phyloP scores from a whole-genome alignment of 208 protist genomes.

The Acanthamoeba royreba region DNA sequence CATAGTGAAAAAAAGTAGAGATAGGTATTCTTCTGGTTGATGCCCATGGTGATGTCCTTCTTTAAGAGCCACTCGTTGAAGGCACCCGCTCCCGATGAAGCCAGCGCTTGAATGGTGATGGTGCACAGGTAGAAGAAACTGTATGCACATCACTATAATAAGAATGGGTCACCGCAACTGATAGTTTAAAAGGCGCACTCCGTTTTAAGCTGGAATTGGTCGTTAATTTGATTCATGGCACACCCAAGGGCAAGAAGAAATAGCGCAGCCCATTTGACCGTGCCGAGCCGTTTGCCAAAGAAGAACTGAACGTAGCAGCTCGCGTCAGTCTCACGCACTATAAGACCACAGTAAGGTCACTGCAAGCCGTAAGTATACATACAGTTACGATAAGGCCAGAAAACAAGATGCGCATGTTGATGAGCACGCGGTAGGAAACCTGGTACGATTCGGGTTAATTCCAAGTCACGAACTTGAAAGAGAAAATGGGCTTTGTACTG shows the following conservation, averaged over 20 bases:
- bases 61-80: slow-evolving; percentile 32
- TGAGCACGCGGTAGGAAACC: neutral
- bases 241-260: neutral
- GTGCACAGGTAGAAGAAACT: neutral
- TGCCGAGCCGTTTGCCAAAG: neutral
- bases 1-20: slow-evolving; percentile 19
- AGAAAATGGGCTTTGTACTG: neutral
- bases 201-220: neutral
- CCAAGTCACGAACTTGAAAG: too few relatives aligned
- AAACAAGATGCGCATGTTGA: slow-evolving; percentile 8
- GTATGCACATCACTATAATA: too few relatives aligned
- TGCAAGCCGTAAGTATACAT: neutral
- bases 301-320: neutral
- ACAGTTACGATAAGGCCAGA: neutral
- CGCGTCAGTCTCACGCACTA: too few relatives aligned
- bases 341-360: neutral
- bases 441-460: too few relatives aligned
- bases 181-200: neutral
- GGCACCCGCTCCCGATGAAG: neutral
- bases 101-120: slow-evolving; percentile 1
- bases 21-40: slow-evolving; percentile 31
- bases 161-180: too few relatives aligned
- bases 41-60: slow-evolving; percentile 31
- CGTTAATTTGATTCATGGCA: neutral
- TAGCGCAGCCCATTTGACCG: neutral